Evolutionary conservation across 2,329 filamentous ascomycete genomes (phyloP).

Genomic region (Aspergillus unguis): DNA sequence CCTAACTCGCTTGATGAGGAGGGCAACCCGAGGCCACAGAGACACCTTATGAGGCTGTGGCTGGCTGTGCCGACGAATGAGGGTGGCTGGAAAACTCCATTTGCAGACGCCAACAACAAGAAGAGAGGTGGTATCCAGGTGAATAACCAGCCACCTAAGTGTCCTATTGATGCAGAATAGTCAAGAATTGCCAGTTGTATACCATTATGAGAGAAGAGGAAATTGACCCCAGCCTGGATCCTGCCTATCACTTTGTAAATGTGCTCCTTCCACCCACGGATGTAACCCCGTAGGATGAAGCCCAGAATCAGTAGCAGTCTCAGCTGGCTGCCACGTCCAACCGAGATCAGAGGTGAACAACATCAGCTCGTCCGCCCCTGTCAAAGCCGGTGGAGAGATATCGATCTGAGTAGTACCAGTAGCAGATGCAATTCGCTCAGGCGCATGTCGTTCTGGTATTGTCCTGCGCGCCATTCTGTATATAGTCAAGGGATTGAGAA

Average conservation of each 20-base stretch:
- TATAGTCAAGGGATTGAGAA: slow-evolving; percentile 7
- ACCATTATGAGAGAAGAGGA: slow-evolving; percentile 3
- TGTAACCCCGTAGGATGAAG: slow-evolving; percentile 2
- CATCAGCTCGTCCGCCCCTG: slow-evolving; percentile 6
- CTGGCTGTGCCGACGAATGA: slow-evolving; percentile 24
- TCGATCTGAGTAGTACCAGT: not conserved
- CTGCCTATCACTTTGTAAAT: not conserved
- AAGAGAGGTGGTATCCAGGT: slow-evolving; percentile 30
- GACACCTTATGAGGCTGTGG: slow-evolving; percentile 30
- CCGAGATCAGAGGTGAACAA: slow-evolving; percentile 9
- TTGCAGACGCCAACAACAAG: slow-evolving; percentile 23
- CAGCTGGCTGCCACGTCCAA: slow-evolving; percentile 11
- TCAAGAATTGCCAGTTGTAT: not conserved
- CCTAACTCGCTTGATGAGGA: slow-evolving; percentile 22
- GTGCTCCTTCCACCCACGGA: slow-evolving; percentile 6
- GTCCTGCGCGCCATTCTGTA: slow-evolving; percentile 8
- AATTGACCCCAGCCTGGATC: slow-evolving; percentile 5
- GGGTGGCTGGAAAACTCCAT: slow-evolving; percentile 28
- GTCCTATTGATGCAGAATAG: slow-evolving; percentile 26
- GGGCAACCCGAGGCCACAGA: slow-evolving; percentile 18
- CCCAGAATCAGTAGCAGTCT: slow-evolving; percentile 4
- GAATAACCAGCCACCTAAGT: slow-evolving; percentile 24
- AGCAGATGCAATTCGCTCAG: slow-evolving; percentile 3
- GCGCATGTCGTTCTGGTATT: slow-evolving; percentile 10
- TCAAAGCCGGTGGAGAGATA: slow-evolving; percentile 1